Conservation (phyloP, 1,284 basidiomycete genomes). For the Malassezia cuniculi region DNA sequence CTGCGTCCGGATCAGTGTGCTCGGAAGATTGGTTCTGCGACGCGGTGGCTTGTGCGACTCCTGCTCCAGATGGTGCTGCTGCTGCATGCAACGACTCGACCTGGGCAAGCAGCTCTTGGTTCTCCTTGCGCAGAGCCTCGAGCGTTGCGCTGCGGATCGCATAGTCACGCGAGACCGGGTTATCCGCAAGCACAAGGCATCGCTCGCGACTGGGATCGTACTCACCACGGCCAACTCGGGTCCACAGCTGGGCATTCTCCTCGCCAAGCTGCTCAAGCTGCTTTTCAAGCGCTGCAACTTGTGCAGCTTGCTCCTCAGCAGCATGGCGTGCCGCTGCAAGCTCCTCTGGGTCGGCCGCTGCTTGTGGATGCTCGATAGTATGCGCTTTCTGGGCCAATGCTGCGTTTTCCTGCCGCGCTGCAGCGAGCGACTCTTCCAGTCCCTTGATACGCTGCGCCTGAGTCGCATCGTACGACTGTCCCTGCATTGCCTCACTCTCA, state of each 20-base stretch:
- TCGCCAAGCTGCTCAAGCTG: slow-evolving; percentile 57
- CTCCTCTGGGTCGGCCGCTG: slow-evolving; percentile 8
- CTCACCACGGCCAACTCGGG: slow-evolving; percentile 52
- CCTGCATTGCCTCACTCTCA: slow-evolving; percentile 30
- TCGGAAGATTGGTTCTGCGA: too few species aligned
- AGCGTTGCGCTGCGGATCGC: slow-evolving; percentile 58
- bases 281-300: slow-evolving; percentile 34
- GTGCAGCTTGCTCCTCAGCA: slow-evolving; percentile 22
- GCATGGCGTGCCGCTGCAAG: background rate
- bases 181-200: slow-evolving; percentile 58
- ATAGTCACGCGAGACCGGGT: slow-evolving; percentile 62
- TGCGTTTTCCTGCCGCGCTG: slow-evolving; percentile 12
- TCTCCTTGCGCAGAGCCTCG: slow-evolving; percentile 61
- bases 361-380: background rate
- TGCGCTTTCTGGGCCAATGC: slow-evolving; percentile 7
- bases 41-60: too few species aligned
- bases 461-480: slow-evolving; percentile 25
- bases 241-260: slow-evolving; percentile 59
- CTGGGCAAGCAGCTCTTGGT: slow-evolving; percentile 45
- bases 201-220: slow-evolving; percentile 61
- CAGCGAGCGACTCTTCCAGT: slow-evolving; percentile 25
- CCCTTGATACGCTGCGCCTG: slow-evolving; percentile 31
- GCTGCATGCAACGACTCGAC: slow-evolving; percentile 15
- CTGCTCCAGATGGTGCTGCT: background rate
- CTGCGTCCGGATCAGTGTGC: slow-evolving; percentile 58